These are phyloP conservation scores for Recurvomyces mirabilis DNA, from an alignment of 495 filamentous ascomycete species.

Conservation along the genomic window DNA sequence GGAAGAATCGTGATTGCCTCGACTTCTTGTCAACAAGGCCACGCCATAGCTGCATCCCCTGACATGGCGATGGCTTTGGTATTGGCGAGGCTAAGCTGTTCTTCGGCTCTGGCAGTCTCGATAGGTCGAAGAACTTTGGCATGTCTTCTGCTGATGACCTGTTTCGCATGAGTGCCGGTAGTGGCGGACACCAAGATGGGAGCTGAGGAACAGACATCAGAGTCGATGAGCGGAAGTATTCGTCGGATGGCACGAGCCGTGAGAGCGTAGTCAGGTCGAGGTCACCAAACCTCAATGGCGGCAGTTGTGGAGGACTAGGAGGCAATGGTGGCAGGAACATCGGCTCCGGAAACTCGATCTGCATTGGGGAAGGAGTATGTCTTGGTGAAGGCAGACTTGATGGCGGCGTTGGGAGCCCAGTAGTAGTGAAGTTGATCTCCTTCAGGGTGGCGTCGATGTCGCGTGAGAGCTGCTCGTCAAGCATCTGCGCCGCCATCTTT, in stretches of 20 bases:
- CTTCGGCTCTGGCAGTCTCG: conserved; percentile 9
- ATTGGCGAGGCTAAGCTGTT: no score
- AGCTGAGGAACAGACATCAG: not conserved
- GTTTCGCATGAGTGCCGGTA: conserved; percentile 5
- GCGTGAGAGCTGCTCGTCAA: conserved; percentile 16
- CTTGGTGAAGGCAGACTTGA: not conserved
- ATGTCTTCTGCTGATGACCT: not conserved
- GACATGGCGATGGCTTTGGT: not conserved
- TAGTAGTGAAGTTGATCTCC: conserved; percentile 4
- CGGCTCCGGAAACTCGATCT: not conserved
- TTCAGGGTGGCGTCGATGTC: conserved; percentile 13
- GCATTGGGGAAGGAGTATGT: not conserved
- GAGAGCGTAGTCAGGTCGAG: conserved; percentile 5
- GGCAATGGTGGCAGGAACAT: not conserved
- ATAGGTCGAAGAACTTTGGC: conserved; percentile 16
- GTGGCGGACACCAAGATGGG: conserved; percentile 12
- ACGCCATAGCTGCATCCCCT: conserved; percentile 11
- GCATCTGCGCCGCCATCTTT: conserved; percentile 10
- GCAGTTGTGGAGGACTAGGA: conserved; percentile 5
- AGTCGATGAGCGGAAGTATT: not conserved
- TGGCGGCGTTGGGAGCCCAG: not conserved
- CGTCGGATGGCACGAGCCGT: not conserved
- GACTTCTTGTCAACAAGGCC: conserved; percentile 10
- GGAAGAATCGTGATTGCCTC: conserved; percentile 27
- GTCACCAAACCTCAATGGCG: conserved; percentile 3